Base-by-base conservation (phyloP, 1,139 yeast species). In the Candida albicans region DNA sequence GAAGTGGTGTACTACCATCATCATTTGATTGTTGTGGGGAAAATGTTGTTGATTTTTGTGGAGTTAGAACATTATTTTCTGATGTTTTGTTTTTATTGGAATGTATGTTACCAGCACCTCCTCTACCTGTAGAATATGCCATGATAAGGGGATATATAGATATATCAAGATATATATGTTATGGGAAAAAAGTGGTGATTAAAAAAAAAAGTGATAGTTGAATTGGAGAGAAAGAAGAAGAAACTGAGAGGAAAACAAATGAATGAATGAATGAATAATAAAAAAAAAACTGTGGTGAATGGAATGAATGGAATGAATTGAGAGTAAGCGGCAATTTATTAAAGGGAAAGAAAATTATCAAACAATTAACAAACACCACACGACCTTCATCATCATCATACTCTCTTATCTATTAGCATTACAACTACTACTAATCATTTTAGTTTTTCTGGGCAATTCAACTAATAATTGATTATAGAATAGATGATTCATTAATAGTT, bases 41-140 rank as follows among this genome's bases (percentile, higher is more conserved):
- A 10, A 26, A 35, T 31, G 33, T 26, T 13, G 39, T 40, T 8
- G 55, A 47, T 40, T 38, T 42, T 22, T 42, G 40, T 9, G 54
- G 50, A 6, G 46, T 37, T 28, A 48, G 43, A 12, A 42, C 47
- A 35, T 55, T 52, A 32, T 55, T 52, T 28, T 56, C 58, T 13
- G 63, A 53, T 7, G 62, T 56, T 35, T 52, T 46, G 7, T 51
- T 51, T 7, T 54, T 42, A 13, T 59, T 52, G 25, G 50, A 46
- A 35, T 62, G 67, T 44, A 68, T 61, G 48, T 69, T 70, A 2
- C 74, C 75, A 14, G 68, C 66, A 29, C 75, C 74, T 13, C 75
- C 75, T 52, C 75, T 59, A 22, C 75, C 75, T 24, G 48, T 47
- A 8, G 51, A 48, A 27, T 36, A 50, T 14, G 51, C 30, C 51